Evolutionary conservation across 371 early-diverging fungal species (phyloP), one percentile per base, ranked within the genome.

Genomic region (Mortierella polycephala): DNA sequence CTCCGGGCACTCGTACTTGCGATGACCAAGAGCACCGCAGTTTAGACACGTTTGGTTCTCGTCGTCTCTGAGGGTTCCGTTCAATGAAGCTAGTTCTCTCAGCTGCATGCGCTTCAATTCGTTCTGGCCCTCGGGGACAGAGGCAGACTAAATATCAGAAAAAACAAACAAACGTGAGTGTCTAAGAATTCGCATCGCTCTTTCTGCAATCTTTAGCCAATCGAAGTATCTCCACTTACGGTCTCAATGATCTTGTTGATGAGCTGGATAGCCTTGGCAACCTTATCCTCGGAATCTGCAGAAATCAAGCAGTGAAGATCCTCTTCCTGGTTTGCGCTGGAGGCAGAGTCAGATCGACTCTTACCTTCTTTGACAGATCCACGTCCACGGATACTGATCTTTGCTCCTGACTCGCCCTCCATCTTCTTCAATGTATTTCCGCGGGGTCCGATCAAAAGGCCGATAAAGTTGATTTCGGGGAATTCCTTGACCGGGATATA

Each of bases 301-400:
- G 93, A 91, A 14, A 99, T 90, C 21, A 95, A 84, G 83, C 96
- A 95, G 83, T 99, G 99, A 69, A 97, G 82, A 58, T 97, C 98
- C 73, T 98, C 97, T 74, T 97, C 98, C 65, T 93, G 94, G 40
- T 85, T 88, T 5, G 86, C 80, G 37, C 87, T 85, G 9, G 86
- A 83, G 2, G 88, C 86, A 52, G 88, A 89, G 64, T 93, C 94
- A 21, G 83, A 80, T 58, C 89, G 77, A 39, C 89, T 85, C 79
- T 95, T 96, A n/a, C 98, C 98, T 76, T 97, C 98, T 83, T 99
- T 99, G 54, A 96, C 94, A 13, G 97, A 96, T 16, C 99, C 99
- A 64, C 92, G 89, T 56, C 99, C 99, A 70, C 98, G 95, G 83
- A 99, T 97, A 74, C 94, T 95, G 71, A 99, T 96, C 81, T 97